Percentiles rank a stretch among this genome's conserved stretches.
phyloP scores from a whole-genome alignment of 2,329 filamentous ascomycete species.

The Tympanopsis confertula region DNA sequence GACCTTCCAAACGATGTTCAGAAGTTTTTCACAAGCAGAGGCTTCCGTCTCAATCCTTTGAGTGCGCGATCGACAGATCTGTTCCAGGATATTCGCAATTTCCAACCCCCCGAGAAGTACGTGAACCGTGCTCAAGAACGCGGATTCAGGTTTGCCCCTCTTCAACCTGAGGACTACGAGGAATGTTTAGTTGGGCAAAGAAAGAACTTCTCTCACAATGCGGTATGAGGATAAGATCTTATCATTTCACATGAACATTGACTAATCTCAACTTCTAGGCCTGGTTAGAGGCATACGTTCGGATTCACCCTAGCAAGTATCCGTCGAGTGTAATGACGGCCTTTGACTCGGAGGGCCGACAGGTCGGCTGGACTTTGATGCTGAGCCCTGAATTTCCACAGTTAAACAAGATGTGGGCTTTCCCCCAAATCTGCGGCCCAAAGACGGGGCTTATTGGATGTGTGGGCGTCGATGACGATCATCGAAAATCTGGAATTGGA shows the following conservation, averaged over 20 bases:
- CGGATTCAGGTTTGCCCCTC: conserved; percentile 21
- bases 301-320: conserved; percentile 18
- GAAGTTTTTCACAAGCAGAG: conserved; percentile 27
- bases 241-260: not conserved
- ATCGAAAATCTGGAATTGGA: conserved; percentile 24
- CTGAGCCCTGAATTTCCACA: conserved; percentile 15
- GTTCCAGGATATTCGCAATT: conserved; percentile 21
- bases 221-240: conserved; percentile 11
- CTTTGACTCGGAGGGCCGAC: conserved; percentile 19
- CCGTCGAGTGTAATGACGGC: conserved; percentile 27
- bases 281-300: conserved; percentile 26
- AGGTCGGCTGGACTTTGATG: conserved; percentile 33
- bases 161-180: conserved; percentile 19
- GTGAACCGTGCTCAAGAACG: conserved; percentile 18
- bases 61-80: conserved; percentile 20
- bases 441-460: conserved; percentile 29
- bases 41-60: conserved; percentile 16
- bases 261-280: conserved; percentile 10
- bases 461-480: conserved; percentile 25
- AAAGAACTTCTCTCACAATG: conserved; percentile 22
- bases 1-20: conserved; percentile 19
- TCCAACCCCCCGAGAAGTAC: conserved; percentile 19
- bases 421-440: conserved; percentile 22
- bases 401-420: conserved; percentile 22
- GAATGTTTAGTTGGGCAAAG: conserved; percentile 23